These are phyloP conservation scores for Theileria equi DNA, from an alignment of 169 alveolate genomes.

Conservation along the genomic window DNA sequence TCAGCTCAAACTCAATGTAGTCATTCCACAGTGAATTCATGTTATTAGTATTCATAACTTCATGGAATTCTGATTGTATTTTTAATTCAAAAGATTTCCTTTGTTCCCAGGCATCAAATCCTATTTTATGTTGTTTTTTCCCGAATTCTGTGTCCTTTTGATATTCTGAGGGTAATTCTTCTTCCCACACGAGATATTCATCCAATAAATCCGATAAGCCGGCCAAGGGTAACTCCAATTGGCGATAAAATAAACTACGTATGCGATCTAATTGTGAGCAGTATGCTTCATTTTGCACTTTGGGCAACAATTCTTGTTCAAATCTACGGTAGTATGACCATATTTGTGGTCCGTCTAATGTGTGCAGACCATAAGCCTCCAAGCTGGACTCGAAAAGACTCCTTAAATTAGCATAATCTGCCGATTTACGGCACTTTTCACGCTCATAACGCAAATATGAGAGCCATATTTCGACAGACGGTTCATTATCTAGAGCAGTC, in stretches of 20 bases:
- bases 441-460: slow-evolving; percentile 40
- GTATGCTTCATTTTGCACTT: background rate
- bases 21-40: slow-evolving; percentile 59
- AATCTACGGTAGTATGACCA: slow-evolving; percentile 59
- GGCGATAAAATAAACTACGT: slow-evolving; percentile 47
- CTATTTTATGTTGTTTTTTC: slow-evolving; percentile 29
- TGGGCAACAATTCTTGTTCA: slow-evolving; percentile 43
- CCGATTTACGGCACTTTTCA: background rate
- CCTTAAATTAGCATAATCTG: background rate
- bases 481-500: slow-evolving; percentile 59
- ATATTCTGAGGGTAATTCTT: slow-evolving; percentile 42
- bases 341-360: slow-evolving; percentile 59
- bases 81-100: slow-evolving; percentile 60
- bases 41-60: slow-evolving; percentile 46
- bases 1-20: slow-evolving; percentile 45
- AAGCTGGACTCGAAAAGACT: slow-evolving; percentile 46
- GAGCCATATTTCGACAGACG: slow-evolving; percentile 61
- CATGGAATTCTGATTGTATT: slow-evolving; percentile 62
- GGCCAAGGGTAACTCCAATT: slow-evolving; percentile 48
- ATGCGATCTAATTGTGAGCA: slow-evolving; percentile 41
- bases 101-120: slow-evolving; percentile 62
- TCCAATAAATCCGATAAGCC: slow-evolving; percentile 62
- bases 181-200: slow-evolving; percentile 65
- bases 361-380: slow-evolving; percentile 56
- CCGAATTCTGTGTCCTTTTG: slow-evolving; percentile 33